Base-by-base conservation (phyloP, 2,329 filamentous ascomycete species). In the Tolypocladium nubicola region DNA sequence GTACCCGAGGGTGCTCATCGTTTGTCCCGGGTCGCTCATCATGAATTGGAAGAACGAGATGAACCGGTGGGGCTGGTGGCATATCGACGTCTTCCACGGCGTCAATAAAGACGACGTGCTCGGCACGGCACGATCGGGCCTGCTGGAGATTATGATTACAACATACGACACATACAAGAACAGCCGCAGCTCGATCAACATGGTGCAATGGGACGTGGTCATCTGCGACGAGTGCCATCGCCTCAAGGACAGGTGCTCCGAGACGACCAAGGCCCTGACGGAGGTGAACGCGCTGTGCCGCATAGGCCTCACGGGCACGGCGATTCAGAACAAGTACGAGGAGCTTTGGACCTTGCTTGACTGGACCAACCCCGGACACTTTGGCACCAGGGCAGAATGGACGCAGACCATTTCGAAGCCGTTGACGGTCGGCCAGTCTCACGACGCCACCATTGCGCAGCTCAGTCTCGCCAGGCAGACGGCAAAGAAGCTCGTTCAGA, bases 311-410 rank as follows among this genome's bases (percentile, higher is more conserved):
- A 97, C 92, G 0, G 94, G 94, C 2, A 99, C 94, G 0, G 93
- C 93, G 0, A 97, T 99, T 50, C 94, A 99, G 68, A 99, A 99
- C 71, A 94, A 90, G 63, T 99, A 99, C 69, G 90, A 97, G 68
- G 94, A 99, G 70, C 79, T 99, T 1, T 99, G 93, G 93, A 95
- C 91, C 0, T 77, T 99, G 0, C 77, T 99, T 3, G 96, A 99
- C 68, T 99, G 94, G 94, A 92, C 91, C 0, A 94, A 95, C 64
- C 94, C 94, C 0, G 93, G 91, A 0, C 73, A 79, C 52, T 81
- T 86, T 56, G 82, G 82, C 19, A 78, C 77, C 0, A 66, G 88
- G 11, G 75, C 81, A 6, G 88, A 89, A 47, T 99, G 94, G 94
- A 87, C 85, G 65, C 78, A 81, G 23, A 84, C 82, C 41, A 90